Evolutionary conservation across 1,139 yeast genomes (phyloP), one percentile per base, ranked within the genome.

Genomic region (Magnusiomyces clavatus): DNA sequence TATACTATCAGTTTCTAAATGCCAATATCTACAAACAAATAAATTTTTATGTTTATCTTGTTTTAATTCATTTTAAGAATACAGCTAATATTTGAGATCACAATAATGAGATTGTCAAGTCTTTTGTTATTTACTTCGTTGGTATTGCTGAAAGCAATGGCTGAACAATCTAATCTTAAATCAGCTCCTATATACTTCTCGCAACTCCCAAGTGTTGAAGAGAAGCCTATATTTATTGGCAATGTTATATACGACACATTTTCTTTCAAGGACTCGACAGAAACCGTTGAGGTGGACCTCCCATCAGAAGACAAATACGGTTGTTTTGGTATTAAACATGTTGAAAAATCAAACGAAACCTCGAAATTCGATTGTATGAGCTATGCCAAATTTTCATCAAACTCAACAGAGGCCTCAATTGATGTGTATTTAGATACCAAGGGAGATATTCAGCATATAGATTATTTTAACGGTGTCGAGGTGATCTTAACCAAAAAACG

Each of bases 301-400:
- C 8, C 20, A 17, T 17, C n/a, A 34, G n/a, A 20, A 24, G 31
- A 24, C 8, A 12, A 24, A 10, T 35, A 6, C 17, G 58, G 56
- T 2, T 64, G 67, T 47, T 45, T 63, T 37, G 68, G 67, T 6
- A 44, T 58, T 12, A 43, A 53, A 24, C 55, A 54, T 17, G 39
- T 45, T n/a, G 34, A 47, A 6, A 59, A 53, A n/a, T 43, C 48
- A 19, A 61, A 60, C 49, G 46, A 56, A 24, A 64, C 66, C 54
- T 52, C 57, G 36, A 56, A 58, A 12, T 46, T 55, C 24, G 49
- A 54, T 20, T 47, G 47, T 31, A 52, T 53, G 16, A 20, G 51
- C 45, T n/a, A 57, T 8, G 4, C 31, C 8, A 24, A 24, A 24
- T 8, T 24, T 24, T 24, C 31, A 4, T 24, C 31, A 6, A 24